phyloP scores from a whole-genome alignment of 176 grass and related monocot genomes.

The Oryza meyeriana region DNA sequence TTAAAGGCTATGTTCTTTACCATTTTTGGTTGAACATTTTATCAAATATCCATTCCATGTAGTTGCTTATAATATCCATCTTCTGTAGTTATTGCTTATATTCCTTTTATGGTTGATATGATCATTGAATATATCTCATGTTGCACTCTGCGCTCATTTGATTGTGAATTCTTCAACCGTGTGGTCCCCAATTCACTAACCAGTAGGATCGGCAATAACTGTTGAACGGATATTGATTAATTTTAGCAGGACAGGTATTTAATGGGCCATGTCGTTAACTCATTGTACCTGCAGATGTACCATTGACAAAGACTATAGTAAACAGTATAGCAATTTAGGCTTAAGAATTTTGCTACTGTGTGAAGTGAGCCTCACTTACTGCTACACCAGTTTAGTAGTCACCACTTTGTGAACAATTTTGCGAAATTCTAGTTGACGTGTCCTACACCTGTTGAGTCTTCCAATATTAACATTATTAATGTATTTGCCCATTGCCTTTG shows the following conservation, averaged over 20 bases:
- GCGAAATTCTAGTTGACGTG: not conserved
- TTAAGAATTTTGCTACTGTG: not conserved
- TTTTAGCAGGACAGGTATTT: not conserved
- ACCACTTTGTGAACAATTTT: not conserved
- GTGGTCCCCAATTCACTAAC: not conserved
- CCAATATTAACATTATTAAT: not conserved
- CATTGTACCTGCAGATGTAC: not conserved
- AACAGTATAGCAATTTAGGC: not conserved
- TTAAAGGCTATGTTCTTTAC: not conserved
- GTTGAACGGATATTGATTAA: not conserved
- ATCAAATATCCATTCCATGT: slow-evolving; percentile 3
- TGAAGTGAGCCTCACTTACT: not conserved
- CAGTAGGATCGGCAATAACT: not conserved
- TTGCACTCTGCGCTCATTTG: not conserved
- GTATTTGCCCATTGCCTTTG: not conserved
- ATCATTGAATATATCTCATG: not conserved
- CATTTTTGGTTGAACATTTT: not conserved
- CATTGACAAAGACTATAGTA: not conserved
- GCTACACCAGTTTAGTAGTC: not conserved
- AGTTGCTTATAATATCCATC: not conserved
- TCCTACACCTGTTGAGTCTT: not conserved
- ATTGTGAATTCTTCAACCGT: not conserved
- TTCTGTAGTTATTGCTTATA: not conserved
- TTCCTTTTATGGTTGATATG: slow-evolving; percentile 2
- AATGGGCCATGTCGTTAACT: not conserved